A percentile compares a stretch with the other conserved stretches of the same genome.
Evolutionary conservation across 768 basidiomycete species (phyloP).

Genomic region (Podaxis mareebaensis): DNA sequence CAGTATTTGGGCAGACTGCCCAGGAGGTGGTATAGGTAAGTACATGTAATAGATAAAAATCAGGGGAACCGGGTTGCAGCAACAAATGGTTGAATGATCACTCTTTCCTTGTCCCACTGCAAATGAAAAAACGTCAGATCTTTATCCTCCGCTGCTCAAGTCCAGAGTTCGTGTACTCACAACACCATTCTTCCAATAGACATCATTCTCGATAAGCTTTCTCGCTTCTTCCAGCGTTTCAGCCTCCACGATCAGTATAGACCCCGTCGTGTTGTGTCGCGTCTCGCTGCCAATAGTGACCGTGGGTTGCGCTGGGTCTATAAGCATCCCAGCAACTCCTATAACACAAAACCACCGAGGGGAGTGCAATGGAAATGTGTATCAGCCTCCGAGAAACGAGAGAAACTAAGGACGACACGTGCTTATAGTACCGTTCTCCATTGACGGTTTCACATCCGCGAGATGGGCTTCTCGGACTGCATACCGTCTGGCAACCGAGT

Average conservation of each 20-base stretch:
- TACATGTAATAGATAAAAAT: not conserved
- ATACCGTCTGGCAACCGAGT: slow-evolving; percentile 42
- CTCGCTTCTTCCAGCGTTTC: slow-evolving; percentile 46
- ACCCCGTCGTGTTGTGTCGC: slow-evolving; percentile 49
- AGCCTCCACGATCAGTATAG: slow-evolving; percentile 50
- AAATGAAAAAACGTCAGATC: not conserved
- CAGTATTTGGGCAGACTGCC: not conserved
- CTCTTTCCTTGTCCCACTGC: slow-evolving; percentile 64
- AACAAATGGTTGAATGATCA: slow-evolving; percentile 48
- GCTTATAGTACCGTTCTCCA: slow-evolving; percentile 45
- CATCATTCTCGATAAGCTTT: slow-evolving; percentile 32
- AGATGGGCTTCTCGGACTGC: slow-evolving; percentile 48
- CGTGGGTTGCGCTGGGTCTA: slow-evolving; percentile 38
- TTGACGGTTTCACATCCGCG: slow-evolving; percentile 33
- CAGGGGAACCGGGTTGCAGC: slow-evolving; percentile 28
- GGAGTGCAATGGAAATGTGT: not conserved
- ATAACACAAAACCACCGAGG: not conserved
- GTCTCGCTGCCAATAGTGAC: slow-evolving; percentile 32
- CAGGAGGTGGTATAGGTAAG: not conserved
- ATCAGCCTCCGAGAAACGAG: not conserved
- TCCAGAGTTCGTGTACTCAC: slow-evolving; percentile 27
- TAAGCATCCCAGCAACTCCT: slow-evolving; percentile 53
- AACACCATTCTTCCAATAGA: slow-evolving; percentile 41
- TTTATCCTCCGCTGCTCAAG: not conserved
- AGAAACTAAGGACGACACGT: slow-evolving; percentile 19